Conservation (phyloP, 2,329 filamentous ascomycete genomes). For the Colletotrichum sp. region DNA sequence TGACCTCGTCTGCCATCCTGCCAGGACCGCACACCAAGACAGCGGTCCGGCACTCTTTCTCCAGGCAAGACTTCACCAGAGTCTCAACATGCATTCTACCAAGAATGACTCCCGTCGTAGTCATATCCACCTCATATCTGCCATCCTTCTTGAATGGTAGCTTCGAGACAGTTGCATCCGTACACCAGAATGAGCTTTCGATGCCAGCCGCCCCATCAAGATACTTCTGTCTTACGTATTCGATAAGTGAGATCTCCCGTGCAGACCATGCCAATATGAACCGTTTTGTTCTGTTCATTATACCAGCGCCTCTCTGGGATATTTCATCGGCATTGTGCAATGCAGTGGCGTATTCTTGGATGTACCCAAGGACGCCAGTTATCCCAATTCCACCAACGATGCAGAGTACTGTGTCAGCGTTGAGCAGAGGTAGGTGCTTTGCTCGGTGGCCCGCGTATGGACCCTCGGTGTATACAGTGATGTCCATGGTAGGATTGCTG, state of each 20-base stretch:
- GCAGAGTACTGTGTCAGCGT: constrained; percentile 31
- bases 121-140: not conserved
- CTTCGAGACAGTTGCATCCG: constrained; percentile 26
- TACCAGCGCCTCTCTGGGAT: not conserved
- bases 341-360: constrained; percentile 6
- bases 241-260: constrained; percentile 22
- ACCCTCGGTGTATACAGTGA: not conserved
- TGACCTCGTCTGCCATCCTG: constrained; percentile 32
- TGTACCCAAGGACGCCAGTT: constrained; percentile 32
- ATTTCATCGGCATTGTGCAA: not conserved
- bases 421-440: not conserved
- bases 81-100: constrained; percentile 26
- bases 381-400: constrained; percentile 38
- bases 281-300: not conserved
- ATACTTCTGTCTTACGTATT: constrained; percentile 12
- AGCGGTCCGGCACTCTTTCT: not conserved
- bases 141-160: constrained; percentile 21
- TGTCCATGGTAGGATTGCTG: not conserved
- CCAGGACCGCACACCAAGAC: constrained; percentile 31
- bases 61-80: not conserved
- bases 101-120: not conserved
- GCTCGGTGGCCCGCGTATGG: not conserved
- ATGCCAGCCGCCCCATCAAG: constrained; percentile 2
- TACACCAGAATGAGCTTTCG: constrained; percentile 22
- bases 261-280: constrained; percentile 31